Base-by-base conservation (phyloP, 352 stramenopile genomes). In the Elongisporangium undulatum region DNA sequence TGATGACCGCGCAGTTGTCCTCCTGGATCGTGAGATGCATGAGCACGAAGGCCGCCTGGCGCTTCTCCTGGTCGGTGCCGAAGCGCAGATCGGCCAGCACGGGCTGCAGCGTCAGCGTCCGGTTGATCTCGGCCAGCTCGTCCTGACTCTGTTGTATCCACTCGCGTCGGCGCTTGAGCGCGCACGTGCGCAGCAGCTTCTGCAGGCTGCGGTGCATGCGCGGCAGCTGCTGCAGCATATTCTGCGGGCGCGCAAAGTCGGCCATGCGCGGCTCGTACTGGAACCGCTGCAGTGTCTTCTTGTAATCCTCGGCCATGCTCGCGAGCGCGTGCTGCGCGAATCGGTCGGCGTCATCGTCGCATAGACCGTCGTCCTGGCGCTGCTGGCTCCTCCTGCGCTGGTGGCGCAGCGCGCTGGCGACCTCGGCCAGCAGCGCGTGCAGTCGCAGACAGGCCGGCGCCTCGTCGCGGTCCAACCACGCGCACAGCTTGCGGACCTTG, bases 401-500 rank as follows among this genome's bases (percentile, higher is more conserved):
- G 29, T 41, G 29, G 29, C 29, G 29, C 5, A 41, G 9, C 9
- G 29, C 29, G 29, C 29, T 41, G 29, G 29, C 29, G 29, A 41
- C 9, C 9, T 41, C 29, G 8, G 29, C 9, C 29, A 41, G 29
- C 29, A 41, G 29, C 1, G 4, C 29, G 29, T 41, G 29, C 29
- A 41, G 1, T 2, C 29, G 29, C 29, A 41, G 29, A 41, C 29
- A 41, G 29, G 29, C 29, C 29, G 8, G 29, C 29, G 29, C 29
- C 29, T 41, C 29, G 9, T 41, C 9, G 29, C 29, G 29, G 29
- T 41, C 29, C 5, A 41, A 9, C 29, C 29, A 41, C 29, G 29
- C 29, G 29, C 29, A 41, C 29, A 41, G 29, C 29, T 41, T 41
- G 64, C 17, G 60, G 60, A 58, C 21, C 22, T 29, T 41, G 29